Evolutionary conservation across 768 basidiomycete genomes (phyloP).

Genomic region (Suillus sp.): DNA sequence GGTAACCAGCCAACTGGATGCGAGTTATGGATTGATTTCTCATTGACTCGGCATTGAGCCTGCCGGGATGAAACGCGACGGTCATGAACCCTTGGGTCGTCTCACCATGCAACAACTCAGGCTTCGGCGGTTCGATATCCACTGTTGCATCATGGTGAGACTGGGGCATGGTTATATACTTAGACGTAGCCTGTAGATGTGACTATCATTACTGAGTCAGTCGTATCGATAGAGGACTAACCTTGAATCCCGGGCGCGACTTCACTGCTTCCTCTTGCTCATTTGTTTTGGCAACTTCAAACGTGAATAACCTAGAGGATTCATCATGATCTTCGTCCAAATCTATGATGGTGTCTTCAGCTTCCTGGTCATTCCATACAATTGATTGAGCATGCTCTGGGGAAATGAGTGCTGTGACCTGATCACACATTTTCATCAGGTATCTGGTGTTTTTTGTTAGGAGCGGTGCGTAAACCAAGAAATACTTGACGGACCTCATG

Average conservation of each 20-base stretch:
- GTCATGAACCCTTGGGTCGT: constrained; percentile 44
- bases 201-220: not conserved
- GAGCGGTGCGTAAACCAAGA: not conserved
- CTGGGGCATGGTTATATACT: constrained; percentile 17
- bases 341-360: constrained; percentile 23
- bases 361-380: constrained; percentile 43
- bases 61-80: constrained; percentile 23
- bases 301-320: constrained; percentile 51
- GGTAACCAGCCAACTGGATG: constrained; percentile 17
- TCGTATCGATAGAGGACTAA: constrained; percentile 23
- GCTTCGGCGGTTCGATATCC: constrained; percentile 18
- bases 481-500: constrained; percentile 48
- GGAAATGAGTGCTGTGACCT: constrained; percentile 54
- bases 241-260: constrained; percentile 47
- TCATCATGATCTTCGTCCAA: constrained; percentile 41
- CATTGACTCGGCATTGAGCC: constrained; percentile 5
- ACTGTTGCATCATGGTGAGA: constrained; percentile 12
- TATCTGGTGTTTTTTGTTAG: constrained; percentile 41
- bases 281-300: constrained; percentile 55
- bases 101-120: constrained; percentile 42
- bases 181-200: constrained; percentile 17
- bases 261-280: constrained; percentile 56
- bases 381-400: constrained; percentile 46
- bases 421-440: constrained; percentile 60
- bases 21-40: not conserved